Evolutionary conservation across 83 land plant species (phyloP), one percentile per base, ranked within the genome.

Genomic region (Diphasiastrum complanatum): DNA sequence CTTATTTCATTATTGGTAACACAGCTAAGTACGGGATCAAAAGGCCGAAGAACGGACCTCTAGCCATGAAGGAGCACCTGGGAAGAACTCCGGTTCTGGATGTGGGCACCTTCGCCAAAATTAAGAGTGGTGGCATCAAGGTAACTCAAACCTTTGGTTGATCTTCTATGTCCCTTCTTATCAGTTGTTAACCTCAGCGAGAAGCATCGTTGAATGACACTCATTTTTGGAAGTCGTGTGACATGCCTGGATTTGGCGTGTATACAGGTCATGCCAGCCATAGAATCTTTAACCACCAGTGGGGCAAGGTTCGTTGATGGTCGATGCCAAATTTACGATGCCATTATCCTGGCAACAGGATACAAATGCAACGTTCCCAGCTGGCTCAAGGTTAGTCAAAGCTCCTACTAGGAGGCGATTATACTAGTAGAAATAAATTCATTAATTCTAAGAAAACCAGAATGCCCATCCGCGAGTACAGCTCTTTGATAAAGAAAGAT

Each of bases 31-130:
- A 77, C 26, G 90, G 90, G 3, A 43, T 85, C 38, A 63, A 54
- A n/a, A 53, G 90, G 61, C 90, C 90, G 3, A 34, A 47, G 0
- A 48, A 46, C 23, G 90, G 90, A 3, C 90, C 90, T 1, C 45
- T 85, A 51, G 61, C 79, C 61, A 79, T 79, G 45, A 85, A 85
- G 75, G 71, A 74, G 57, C 65, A 64, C n/a, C 34, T 43, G 10
- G 90, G 90, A 4, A 82, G 70, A 46, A 85, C 86, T 8, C 90
- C 90, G 25, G 77, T 85, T 5, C 63, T 85, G 14, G 87, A 85
- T 33, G 77, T 85, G 12, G 90, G 90, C 27, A 78, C 90, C 27
- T 18, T 86, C 20, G 63, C 64, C 12, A 76, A 68, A 58, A 86
- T 89, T 25, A 72, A 70, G 70, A 72, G 74, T 0, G 88, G 96